Base-by-base conservation (phyloP, 2,329 filamentous ascomycete genomes). In the Xylaria sp. region DNA sequence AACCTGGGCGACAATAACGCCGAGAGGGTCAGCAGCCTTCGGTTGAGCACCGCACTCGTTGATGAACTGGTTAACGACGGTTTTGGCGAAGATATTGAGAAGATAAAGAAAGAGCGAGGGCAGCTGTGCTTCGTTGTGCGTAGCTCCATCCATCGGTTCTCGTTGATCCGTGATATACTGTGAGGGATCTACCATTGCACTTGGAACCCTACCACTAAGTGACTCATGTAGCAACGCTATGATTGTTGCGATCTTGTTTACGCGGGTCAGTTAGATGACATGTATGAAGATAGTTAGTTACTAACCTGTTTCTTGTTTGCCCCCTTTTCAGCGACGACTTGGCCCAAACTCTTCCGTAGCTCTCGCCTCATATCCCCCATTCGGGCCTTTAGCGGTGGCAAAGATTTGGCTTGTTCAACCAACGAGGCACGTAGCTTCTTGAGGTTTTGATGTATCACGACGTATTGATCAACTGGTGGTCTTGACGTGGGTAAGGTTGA, bases 81-180 rank as follows among this genome's bases (percentile, higher is more conserved):
- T 84, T 79, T 97, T 97, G 73, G 91, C 84, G 71, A 94, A 90
- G 60, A 92, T 89, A 74, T 92, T 94, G 65, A 97, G 84, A 1
- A 93, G 85, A 77, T 94, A 97, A 29, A 97, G 82, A 70, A 93
- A 87, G 5, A 92, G 80, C 1, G 87, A 85, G 0, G 92, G 90
- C 25, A 92, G 80, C 23, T 85, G 82, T 25, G 81, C 78, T 1
- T 84, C 86, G 63, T 90, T 86, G 65, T 85, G 79, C 2, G 81
- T 75, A 2, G 84, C 84, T 13, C 84, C 86, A 63, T 86, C 82
- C n/a, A 80, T 77, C 0, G 84, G 83, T 32, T 82, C 78, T 60
- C 85, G 80, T 16, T 78, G 77, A n/a, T 82, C 79, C 6, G 79
- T 81, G 51, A 90, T 80, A 75, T 87, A 90, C 21, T 83, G 79